A percentile compares a stretch with the other conserved stretches of the same genome.
Evolutionary conservation across 148 eudicot species (phyloP).

Genomic region (Rhododendron ferrugineum): DNA sequence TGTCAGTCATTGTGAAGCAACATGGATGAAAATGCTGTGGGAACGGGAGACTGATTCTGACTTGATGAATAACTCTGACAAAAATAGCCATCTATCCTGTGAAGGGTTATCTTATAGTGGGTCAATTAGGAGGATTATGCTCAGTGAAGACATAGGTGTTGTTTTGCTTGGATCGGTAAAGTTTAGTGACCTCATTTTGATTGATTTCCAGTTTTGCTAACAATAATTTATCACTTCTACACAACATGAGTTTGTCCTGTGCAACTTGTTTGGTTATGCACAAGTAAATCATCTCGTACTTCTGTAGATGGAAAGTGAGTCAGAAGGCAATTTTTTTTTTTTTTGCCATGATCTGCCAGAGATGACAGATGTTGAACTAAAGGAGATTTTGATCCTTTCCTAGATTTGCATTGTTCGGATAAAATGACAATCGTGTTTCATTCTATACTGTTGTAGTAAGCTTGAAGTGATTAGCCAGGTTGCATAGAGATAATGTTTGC

Average conservation of each 20-base stretch:
- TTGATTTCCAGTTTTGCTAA: not conserved
- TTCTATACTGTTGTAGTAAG: not conserved
- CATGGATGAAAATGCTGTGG: slow-evolving; percentile 40
- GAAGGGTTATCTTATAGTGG: slow-evolving; percentile 28
- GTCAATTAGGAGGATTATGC: slow-evolving; percentile 39
- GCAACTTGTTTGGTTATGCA: not conserved
- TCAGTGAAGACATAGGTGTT: slow-evolving; percentile 55
- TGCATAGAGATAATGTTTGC: not conserved
- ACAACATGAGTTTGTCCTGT: not conserved
- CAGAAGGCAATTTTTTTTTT: not conserved
- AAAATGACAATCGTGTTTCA: not conserved
- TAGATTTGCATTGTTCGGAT: not conserved
- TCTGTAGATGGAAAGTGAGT: not conserved
- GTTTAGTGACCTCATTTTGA: slow-evolving; percentile 28
- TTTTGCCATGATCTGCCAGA: not conserved
- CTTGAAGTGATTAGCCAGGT: not conserved
- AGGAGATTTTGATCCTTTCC: not conserved
- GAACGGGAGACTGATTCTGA: slow-evolving; percentile 21
- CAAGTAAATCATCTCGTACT: not conserved
- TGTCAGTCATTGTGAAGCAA: slow-evolving; percentile 42
- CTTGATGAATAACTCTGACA: slow-evolving; percentile 21
- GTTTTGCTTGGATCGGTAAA: slow-evolving; percentile 62
- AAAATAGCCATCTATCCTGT: slow-evolving; percentile 22
- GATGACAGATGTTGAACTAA: not conserved
- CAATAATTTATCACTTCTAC: not conserved